A percentile compares a stretch with the other conserved stretches of the same genome.
These are phyloP conservation scores for Chlamydomonas applanata DNA, from an alignment of 139 green algal species.

Conservation along the genomic window DNA sequence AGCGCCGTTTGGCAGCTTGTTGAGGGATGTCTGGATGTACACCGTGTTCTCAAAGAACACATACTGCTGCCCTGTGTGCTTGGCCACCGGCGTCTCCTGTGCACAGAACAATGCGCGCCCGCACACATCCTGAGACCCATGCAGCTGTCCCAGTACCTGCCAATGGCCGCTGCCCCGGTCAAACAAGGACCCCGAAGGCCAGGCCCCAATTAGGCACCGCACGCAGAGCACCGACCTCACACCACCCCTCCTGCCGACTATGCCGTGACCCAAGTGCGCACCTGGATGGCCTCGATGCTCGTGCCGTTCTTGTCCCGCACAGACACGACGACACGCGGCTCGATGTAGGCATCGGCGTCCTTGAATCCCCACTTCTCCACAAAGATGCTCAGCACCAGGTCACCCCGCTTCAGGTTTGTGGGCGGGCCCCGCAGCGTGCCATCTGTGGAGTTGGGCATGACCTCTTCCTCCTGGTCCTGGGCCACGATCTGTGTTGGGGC, in stretches of 20 bases:
- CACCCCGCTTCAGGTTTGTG: slow-evolving; percentile 21
- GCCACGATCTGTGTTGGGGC: not conserved
- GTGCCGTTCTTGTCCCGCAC: slow-evolving; percentile 47
- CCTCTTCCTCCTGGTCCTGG: not conserved
- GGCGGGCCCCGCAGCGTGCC: slow-evolving; percentile 38
- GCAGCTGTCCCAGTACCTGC: no score
- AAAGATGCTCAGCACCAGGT: slow-evolving; percentile 34
- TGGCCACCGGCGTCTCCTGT: slow-evolving; percentile 44
- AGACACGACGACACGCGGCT: slow-evolving; percentile 54
- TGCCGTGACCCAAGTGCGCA: slow-evolving; percentile 6
- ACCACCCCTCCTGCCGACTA: no score
- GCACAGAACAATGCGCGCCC: no score
- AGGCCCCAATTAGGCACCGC: no score
- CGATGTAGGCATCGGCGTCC: slow-evolving; percentile 40
- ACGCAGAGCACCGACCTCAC: not conserved
- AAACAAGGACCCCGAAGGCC: no score
- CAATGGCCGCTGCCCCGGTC: not conserved
- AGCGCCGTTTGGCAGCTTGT: slow-evolving; percentile 27
- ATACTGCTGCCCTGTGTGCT: slow-evolving; percentile 30
- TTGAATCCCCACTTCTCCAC: slow-evolving; percentile 65
- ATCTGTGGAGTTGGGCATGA: not conserved
- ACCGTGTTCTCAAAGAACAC: slow-evolving; percentile 54
- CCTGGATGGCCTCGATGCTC: slow-evolving; percentile 52
- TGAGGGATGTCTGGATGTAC: slow-evolving; percentile 61
- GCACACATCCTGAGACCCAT: no score